phyloP scores from a whole-genome alignment of 495 filamentous ascomycete genomes.

The Saxispiralis lemnorum region DNA sequence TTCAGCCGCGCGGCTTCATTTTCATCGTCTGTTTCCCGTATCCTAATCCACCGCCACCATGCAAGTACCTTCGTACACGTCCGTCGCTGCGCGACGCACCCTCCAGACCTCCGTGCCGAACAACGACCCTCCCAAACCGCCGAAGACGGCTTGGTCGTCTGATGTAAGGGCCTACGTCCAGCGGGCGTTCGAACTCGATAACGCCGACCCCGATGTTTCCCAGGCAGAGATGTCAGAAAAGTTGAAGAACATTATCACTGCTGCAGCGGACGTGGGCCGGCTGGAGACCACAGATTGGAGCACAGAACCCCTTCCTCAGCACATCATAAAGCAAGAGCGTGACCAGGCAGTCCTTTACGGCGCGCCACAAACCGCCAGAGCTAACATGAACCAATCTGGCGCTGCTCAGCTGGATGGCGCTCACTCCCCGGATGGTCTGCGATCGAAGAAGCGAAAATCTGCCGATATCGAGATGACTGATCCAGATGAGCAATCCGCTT shows the following conservation, averaged over 20 bases:
- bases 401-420: neutral
- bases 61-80: constrained; percentile 28
- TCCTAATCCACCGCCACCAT: constrained; percentile 2
- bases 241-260: constrained; percentile 67
- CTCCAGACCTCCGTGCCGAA: constrained; percentile 19
- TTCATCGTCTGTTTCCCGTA: neutral
- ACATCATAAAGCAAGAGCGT: constrained; percentile 56
- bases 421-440: neutral
- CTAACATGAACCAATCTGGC: constrained; percentile 8
- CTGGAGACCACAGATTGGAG: constrained; percentile 68
- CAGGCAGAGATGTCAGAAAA: constrained; percentile 61
- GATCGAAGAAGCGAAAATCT: constrained; percentile 67
- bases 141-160: constrained; percentile 57
- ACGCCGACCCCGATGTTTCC: constrained; percentile 45
- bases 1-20: neutral
- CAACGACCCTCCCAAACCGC: constrained; percentile 17
- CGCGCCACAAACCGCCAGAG: neutral
- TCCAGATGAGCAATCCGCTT: constrained; percentile 8
- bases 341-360: constrained; percentile 4
- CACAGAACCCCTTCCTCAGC: constrained; percentile 65
- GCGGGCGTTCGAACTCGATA: constrained; percentile 58
- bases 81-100: constrained; percentile 29
- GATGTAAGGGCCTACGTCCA: constrained; percentile 69
- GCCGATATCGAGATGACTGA: constrained; percentile 29
- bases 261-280: constrained; percentile 50